Conservation (phyloP, 352 stramenopile genomes). For the Thalassiosira mediterranea region DNA sequence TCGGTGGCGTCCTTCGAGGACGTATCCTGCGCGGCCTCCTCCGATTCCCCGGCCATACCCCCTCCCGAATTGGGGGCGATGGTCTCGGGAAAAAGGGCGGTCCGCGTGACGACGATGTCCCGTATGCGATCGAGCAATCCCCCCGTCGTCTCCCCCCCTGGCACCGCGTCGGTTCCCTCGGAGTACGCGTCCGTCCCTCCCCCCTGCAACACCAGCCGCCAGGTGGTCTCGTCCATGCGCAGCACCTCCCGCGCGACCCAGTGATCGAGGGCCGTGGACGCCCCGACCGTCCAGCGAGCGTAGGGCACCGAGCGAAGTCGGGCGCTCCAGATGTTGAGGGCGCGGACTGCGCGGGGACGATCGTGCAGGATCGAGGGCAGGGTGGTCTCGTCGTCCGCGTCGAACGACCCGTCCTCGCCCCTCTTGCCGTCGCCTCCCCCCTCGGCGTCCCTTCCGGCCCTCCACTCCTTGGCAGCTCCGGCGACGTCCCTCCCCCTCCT, state of each 20-base stretch:
- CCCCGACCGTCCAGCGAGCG: conserved; percentile 73
- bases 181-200: conserved; percentile 49
- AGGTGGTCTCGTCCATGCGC: conserved; percentile 70
- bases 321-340: conserved; percentile 71
- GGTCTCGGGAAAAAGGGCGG: conserved; percentile 79
- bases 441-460: conserved; percentile 7
- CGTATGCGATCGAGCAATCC: conserved; percentile 49
- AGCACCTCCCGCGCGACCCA: conserved; percentile 79
- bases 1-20: conserved; percentile 45
- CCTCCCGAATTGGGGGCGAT: neutral
- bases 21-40: conserved; percentile 28
- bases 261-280: conserved; percentile 77
- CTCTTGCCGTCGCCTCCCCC: neutral
- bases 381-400: conserved; percentile 16
- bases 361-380: conserved; percentile 61
- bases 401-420: neutral
- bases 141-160: conserved; percentile 30
- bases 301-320: conserved; percentile 72
- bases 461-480: conserved; percentile 32
- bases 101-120: conserved; percentile 64
- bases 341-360: conserved; percentile 63
- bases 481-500: conserved; percentile 25
- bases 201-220: conserved; percentile 67
- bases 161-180: conserved; percentile 19
- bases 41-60: conserved; percentile 21